Percentiles rank a stretch among this genome's conserved stretches.
Conservation (phyloP, 257 asterid species). For the Nemophila menziesii region DNA sequence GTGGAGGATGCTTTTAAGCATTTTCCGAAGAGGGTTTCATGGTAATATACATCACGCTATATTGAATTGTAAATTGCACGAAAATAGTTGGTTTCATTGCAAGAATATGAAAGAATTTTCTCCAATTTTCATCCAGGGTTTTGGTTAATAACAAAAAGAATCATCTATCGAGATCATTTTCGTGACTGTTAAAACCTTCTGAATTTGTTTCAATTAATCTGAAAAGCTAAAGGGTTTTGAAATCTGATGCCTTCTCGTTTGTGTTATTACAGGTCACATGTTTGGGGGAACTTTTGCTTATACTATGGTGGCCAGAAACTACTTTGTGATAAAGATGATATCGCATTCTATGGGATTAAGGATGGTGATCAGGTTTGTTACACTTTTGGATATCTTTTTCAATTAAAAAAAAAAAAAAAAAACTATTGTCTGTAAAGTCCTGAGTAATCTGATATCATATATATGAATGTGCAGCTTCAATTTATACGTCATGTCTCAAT, state of each 20-base stretch:
- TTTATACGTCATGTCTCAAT: conserved; percentile 44
- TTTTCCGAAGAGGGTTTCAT: conserved; percentile 67
- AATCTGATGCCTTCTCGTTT: neutral
- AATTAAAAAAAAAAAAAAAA: neutral
- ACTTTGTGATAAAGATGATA: conserved; percentile 37
- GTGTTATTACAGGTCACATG: conserved; percentile 47
- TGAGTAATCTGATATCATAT: neutral
- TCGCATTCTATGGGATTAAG: conserved; percentile 47
- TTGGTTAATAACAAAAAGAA: neutral
- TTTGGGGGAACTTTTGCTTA: conserved; percentile 85
- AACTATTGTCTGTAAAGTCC: neutral
- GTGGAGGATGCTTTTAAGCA: conserved; percentile 65
- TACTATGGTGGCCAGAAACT: conserved; percentile 51
- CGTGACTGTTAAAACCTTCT: neutral
- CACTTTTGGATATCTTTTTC: neutral
- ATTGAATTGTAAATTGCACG: neutral
- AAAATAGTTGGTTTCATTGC: neutral
- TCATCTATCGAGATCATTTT: too few relatives aligned
- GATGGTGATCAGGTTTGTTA: conserved; percentile 75
- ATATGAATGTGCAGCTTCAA: conserved; percentile 48
- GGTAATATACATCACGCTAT: conserved; percentile 24
- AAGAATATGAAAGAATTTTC: neutral
- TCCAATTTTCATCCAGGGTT: neutral
- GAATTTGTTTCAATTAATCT: neutral
- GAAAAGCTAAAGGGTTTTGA: too few relatives aligned